Conservation (phyloP, 2,329 filamentous ascomycete genomes). For the Triangularia verruculosa region DNA sequence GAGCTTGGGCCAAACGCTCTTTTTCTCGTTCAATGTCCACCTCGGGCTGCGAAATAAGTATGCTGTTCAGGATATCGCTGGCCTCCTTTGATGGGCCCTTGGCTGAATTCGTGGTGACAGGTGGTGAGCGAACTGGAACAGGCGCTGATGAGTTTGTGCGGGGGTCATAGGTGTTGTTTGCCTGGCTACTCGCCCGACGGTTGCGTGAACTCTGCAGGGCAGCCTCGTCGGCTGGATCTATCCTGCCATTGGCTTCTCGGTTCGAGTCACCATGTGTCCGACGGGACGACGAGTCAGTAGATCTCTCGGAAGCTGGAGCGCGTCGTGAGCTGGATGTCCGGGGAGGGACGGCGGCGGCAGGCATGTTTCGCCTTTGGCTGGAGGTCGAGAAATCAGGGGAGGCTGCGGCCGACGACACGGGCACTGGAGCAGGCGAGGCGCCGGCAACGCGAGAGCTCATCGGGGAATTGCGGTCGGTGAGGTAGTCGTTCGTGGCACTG, state of each 20-base stretch:
- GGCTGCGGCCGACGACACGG: slow-evolving; percentile 33
- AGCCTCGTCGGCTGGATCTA: slow-evolving; percentile 34
- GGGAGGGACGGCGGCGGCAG: slow-evolving; percentile 68
- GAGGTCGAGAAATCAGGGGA: slow-evolving; percentile 33
- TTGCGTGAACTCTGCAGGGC: slow-evolving; percentile 39
- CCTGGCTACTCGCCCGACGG: slow-evolving; percentile 38
- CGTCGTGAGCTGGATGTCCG: slow-evolving; percentile 62
- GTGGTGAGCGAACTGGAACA: slow-evolving; percentile 46
- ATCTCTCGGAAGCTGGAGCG: slow-evolving; percentile 45
- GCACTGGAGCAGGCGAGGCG: slow-evolving; percentile 40
- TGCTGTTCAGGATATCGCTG: slow-evolving; percentile 73
- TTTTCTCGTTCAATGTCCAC: slow-evolving; percentile 70
- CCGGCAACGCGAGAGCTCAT: slow-evolving; percentile 49
- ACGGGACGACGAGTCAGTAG: slow-evolving; percentile 43
- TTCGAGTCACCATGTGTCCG: slow-evolving; percentile 37
- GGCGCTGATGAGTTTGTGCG: slow-evolving; percentile 35
- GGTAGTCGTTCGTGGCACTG: slow-evolving; percentile 47
- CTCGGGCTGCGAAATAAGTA: slow-evolving; percentile 72
- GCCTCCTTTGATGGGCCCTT: slow-evolving; percentile 68
- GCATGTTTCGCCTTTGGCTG: slow-evolving; percentile 46
- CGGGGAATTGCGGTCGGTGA: slow-evolving; percentile 37
- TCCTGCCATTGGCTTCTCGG: slow-evolving; percentile 34
- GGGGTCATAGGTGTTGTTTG: slow-evolving; percentile 39
- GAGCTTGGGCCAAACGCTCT: slow-evolving; percentile 64
- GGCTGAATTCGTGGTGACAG: slow-evolving; percentile 49